A percentile compares a stretch with the other conserved stretches of the same genome.
phyloP scores from a whole-genome alignment of 1,284 basidiomycete species.

The Abortiporus biennis region DNA sequence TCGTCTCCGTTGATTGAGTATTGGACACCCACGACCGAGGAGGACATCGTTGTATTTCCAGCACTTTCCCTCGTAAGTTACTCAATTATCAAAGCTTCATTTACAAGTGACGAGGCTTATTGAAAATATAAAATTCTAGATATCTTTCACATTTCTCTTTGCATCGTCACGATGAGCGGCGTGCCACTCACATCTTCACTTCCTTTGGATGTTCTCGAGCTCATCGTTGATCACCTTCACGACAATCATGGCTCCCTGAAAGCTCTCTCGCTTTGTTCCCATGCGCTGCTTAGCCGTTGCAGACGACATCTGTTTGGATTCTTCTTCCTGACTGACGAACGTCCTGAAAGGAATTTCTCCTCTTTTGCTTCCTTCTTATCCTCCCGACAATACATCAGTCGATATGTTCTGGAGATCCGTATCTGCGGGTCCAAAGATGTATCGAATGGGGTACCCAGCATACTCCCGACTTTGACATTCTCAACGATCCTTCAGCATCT shows the following conservation, averaged over 20 bases:
- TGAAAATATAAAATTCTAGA: background rate
- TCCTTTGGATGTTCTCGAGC: background rate
- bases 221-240: background rate
- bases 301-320: background rate
- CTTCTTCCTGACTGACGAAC: background rate
- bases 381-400: background rate
- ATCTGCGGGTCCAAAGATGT: too few species aligned
- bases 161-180: background rate
- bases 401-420: background rate
- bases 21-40: too few species aligned
- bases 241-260: background rate
- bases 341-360: background rate
- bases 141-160: background rate
- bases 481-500: background rate
- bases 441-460: too few species aligned
- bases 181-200: background rate
- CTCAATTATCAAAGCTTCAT: background rate
- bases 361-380: background rate
- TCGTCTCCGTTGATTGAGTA: too few species aligned
- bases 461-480: background rate
- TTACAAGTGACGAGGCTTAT: background rate
- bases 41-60: too few species aligned
- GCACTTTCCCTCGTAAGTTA: too few species aligned
- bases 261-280: background rate
- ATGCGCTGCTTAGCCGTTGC: background rate